phyloP scores from a whole-genome alignment of 768 basidiomycete species.

The Tulasnella sp. region DNA sequence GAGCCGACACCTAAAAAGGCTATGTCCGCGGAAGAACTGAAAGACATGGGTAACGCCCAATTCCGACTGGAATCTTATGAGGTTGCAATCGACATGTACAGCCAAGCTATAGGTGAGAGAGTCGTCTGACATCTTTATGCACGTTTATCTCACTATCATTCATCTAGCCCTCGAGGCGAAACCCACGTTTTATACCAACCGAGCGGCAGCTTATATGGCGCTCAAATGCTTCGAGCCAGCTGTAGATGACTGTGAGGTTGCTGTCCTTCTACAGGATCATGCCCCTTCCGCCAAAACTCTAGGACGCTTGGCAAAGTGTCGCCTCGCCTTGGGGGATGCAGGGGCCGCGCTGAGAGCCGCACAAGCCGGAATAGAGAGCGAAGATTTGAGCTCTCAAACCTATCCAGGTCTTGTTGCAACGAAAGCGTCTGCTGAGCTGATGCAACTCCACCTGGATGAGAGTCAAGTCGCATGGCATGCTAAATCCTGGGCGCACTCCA shows the following conservation, averaged over 20 bases:
- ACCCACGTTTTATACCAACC: slow-evolving; percentile 72
- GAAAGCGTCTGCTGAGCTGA: no score
- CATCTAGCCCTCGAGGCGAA: slow-evolving; percentile 30
- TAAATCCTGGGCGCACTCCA: no score
- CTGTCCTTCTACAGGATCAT: slow-evolving; percentile 49
- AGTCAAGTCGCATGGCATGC: no score
- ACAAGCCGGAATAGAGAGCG: slow-evolving; percentile 47
- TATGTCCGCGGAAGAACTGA: slow-evolving; percentile 49
- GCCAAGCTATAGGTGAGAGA: slow-evolving; percentile 60
- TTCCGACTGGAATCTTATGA: slow-evolving; percentile 57
- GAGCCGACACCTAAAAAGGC: no score
- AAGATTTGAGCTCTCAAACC: slow-evolving; percentile 50
- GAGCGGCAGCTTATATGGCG: slow-evolving; percentile 78
- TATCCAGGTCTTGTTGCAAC: slow-evolving; percentile 29
- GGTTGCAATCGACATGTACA: slow-evolving; percentile 65
- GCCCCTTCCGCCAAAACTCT: slow-evolving; percentile 65
- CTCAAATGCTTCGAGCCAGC: slow-evolving; percentile 67
- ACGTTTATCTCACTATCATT: background rate
- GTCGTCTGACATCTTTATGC: slow-evolving; percentile 4
- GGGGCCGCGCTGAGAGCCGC: slow-evolving; percentile 57
- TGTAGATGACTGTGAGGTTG: slow-evolving; percentile 68
- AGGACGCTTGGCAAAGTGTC: slow-evolving; percentile 72
- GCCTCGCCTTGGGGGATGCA: slow-evolving; percentile 64
- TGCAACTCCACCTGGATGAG: no score
- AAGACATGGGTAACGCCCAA: slow-evolving; percentile 64